Evolutionary conservation across 768 basidiomycete species (phyloP), one percentile per base, ranked within the genome.

Genomic region (Mycena vitilis): DNA sequence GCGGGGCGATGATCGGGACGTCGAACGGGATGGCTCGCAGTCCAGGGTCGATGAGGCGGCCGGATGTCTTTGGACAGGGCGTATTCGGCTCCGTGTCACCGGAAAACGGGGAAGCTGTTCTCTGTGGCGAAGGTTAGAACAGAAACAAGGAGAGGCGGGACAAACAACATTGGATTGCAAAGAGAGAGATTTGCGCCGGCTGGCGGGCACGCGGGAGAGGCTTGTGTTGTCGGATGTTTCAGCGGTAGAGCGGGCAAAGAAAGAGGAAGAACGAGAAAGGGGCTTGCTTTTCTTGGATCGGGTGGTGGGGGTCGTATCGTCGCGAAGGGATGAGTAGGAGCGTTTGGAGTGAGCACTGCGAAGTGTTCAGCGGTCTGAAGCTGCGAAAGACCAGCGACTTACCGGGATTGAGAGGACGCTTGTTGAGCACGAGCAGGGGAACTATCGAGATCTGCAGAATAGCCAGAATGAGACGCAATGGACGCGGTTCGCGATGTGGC

Each of bases 1-100:
- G 87, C 2, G 89, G 89, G 5, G 87, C 87, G 16, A 90, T 85
- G 61, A 88, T 81, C 0, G 89, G 88, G 0, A 89, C 82, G 36
- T 45, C 59, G 48, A 45, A 65, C 16, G 62, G 25, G 63, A 63
- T 52, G 13, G 66, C 25, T 4, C 22, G 63, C 42, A 25, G 23
- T 45, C 13, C 20, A 36, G 12, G 30, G 44, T 30, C 38, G 36
- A 60, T 61, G 61, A 53, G 8, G 8, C 40, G 47, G 34, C 42
- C 37, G 36, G 59, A 8, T 18, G 47, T 62, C 20, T 18, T 37
- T 44, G 56, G 45, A 16, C 37, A 42, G 5, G 65, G 63, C 18
- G 65, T 66, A 56, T 68, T 65, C 8, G 66, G 72, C 25, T 30
- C 47, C 8, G 67, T 71, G 47, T 67, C 54, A 11, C 53, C 36